phyloP scores from a whole-genome alignment of 2,329 filamentous ascomycete genomes.

The Aspergillus transmontanensis region DNA sequence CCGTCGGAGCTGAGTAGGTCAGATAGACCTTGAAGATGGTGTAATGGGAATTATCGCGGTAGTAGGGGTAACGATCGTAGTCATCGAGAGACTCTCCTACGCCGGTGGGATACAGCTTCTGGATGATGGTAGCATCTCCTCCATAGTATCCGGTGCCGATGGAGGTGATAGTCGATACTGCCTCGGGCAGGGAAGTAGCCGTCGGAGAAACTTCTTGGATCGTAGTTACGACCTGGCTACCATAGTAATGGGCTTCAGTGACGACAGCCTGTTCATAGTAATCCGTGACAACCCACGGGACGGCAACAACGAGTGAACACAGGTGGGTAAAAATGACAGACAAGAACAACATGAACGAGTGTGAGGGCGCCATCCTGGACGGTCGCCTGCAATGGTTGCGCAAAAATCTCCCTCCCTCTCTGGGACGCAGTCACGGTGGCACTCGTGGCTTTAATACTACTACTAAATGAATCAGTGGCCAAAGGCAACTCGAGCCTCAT shows the following conservation, averaged over 20 bases:
- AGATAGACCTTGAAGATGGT: conserved; percentile 32
- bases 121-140: conserved; percentile 26
- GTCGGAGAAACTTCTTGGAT: conserved; percentile 27
- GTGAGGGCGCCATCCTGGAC: conserved; percentile 24
- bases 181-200: conserved; percentile 23
- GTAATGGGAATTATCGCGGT: conserved; percentile 8
- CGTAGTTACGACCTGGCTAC: conserved; percentile 15
- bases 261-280: conserved; percentile 23
- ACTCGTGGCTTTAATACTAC: not conserved
- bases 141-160: conserved; percentile 15
- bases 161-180: conserved; percentile 29
- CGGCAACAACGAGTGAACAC: conserved; percentile 23
- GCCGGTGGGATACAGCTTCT: conserved; percentile 31
- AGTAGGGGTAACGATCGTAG: conserved; percentile 3
- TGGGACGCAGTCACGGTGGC: not conserved
- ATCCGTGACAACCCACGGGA: conserved; percentile 35
- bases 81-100: conserved; percentile 16
- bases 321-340: conserved; percentile 22
- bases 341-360: conserved; percentile 27
- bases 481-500: not conserved
- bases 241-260: conserved; percentile 15
- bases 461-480: not conserved
- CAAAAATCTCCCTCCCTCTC: not conserved
- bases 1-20: conserved; percentile 30
- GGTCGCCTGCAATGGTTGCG: not conserved